Percentiles rank a stretch among this genome's conserved stretches.
Evolutionary conservation across 2,329 filamentous ascomycete genomes (phyloP).

Genomic region (Apiospora kogelbergensis): DNA sequence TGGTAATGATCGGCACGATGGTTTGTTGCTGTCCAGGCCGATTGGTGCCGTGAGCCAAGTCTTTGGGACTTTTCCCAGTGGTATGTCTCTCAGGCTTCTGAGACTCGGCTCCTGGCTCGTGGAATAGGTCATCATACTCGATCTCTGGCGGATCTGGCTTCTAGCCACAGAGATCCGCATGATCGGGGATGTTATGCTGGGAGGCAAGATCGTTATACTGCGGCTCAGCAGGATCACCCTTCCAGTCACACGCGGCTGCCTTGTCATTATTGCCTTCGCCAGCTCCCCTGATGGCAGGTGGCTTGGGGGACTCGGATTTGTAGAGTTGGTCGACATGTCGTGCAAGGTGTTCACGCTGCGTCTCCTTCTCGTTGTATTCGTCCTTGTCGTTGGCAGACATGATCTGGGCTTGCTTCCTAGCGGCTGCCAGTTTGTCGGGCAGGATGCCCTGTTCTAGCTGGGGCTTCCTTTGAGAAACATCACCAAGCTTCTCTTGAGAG

Average conservation of each 20-base stretch:
- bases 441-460: not conserved
- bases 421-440: not conserved
- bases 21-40: not conserved
- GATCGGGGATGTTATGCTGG: constrained; percentile 1
- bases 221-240: constrained; percentile 24
- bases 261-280: not conserved
- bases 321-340: not conserved
- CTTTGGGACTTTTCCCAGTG: not conserved
- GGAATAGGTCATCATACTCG: constrained; percentile 15
- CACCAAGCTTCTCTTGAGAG: not conserved
- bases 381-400: not conserved
- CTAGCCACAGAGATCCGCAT: constrained; percentile 16
- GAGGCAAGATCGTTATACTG: constrained; percentile 27
- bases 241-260: constrained; percentile 24
- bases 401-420: not conserved
- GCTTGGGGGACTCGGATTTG: not conserved
- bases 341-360: not conserved
- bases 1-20: not conserved
- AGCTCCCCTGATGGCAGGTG: not conserved
- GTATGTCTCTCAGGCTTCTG: not conserved
- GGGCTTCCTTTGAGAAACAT: not conserved
- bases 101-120: not conserved
- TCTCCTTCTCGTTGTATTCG: not conserved
- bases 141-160: constrained; percentile 16
- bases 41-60: not conserved